Evolutionary conservation across 1,284 basidiomycete genomes (phyloP).

Genomic region (Boletus smithii): DNA sequence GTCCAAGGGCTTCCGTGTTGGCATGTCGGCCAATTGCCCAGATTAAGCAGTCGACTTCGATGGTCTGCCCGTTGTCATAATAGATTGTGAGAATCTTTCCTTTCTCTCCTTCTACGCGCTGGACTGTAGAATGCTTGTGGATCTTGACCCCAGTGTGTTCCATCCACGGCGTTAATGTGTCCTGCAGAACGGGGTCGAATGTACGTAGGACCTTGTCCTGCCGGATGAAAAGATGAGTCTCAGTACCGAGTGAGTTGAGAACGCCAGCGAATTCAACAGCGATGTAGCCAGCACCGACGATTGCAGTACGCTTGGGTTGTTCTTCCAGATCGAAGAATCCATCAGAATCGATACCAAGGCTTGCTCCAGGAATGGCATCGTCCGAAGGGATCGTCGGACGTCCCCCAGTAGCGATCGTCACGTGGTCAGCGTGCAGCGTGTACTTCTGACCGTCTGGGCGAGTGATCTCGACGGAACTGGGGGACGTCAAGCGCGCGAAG

Average conservation of each 20-base stretch:
- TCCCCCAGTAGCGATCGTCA: conserved; percentile 87
- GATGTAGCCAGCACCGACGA: conserved; percentile 97
- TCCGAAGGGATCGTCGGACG: conserved; percentile 80
- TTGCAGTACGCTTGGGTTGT: conserved; percentile 90
- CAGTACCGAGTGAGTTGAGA: conserved; percentile 81
- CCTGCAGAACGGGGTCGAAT: conserved; percentile 87
- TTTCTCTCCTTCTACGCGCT: conserved; percentile 72
- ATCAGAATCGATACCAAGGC: conserved; percentile 89
- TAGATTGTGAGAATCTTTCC: conserved; percentile 67
- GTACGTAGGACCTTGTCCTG: conserved; percentile 87
- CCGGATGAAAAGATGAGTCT: conserved; percentile 92
- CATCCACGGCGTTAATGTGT: conserved; percentile 93
- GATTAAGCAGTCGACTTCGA: conserved; percentile 86
- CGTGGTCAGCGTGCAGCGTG: conserved; percentile 68
- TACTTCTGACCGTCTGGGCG: conserved; percentile 62
- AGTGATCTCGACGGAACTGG: conserved; percentile 66
- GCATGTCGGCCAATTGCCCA: conserved; percentile 95
- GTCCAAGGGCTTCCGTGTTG: conserved; percentile 75
- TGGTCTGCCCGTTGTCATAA: conserved; percentile 65
- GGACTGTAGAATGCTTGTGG: conserved; percentile 77
- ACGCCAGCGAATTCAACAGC: conserved; percentile 93
- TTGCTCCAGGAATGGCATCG: conserved; percentile 82
- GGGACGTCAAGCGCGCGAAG: conserved; percentile 68
- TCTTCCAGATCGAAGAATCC: conserved; percentile 93
- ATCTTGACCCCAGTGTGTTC: conserved; percentile 86